Evolutionary conservation across 768 basidiomycete species (phyloP), one percentile per base, ranked within the genome.

Genomic region (Trametes cingulata): DNA sequence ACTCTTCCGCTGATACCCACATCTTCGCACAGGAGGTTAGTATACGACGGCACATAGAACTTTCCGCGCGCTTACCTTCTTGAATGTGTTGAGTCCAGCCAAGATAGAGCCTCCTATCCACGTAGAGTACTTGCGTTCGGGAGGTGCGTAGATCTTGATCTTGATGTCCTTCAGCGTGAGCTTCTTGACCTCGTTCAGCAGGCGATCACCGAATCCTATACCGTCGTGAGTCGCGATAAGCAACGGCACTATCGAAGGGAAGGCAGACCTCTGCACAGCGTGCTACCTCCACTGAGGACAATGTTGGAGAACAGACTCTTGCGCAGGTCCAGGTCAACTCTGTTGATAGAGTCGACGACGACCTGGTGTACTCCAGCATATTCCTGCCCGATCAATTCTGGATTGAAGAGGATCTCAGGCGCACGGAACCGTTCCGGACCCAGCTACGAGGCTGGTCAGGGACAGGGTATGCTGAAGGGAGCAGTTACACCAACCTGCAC

Each of bases 1-100:
- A 98, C 76, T 98, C 97, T 75, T 99, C 96, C 39, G 95, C 95
- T 46, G 94, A 95, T 51, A 99, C 93, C 96, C 97, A 99, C 96
- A 99, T 98, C 94, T 97, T 58, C 25, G 54, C 65, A 56, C 49
- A 49, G 35, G 56, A 19, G 50, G 62, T 55, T 41, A 47, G 46
- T 52, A 52, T 25, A 62, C n/a, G 25, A 47, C 25, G 45, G 49
- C 17, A 50, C 15, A 24, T 4, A 46, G 51, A 37, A 29, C 20
- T 24, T 59, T 15, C 42, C n/a, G n/a, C n/a, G 24, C 37, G 65
- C 71, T 56, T 57, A 90, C 95, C 88, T 97, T 97, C 78, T 96
- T 98, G 83, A 99, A 99, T 36, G 97, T 97, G 66, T 86, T 95
- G 62, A 99, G 74, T 39, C 95, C 95, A 50, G 96, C 96, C 52